phyloP scores from a whole-genome alignment of 148 eudicot species.

The Hydrangea macrophylla region DNA sequence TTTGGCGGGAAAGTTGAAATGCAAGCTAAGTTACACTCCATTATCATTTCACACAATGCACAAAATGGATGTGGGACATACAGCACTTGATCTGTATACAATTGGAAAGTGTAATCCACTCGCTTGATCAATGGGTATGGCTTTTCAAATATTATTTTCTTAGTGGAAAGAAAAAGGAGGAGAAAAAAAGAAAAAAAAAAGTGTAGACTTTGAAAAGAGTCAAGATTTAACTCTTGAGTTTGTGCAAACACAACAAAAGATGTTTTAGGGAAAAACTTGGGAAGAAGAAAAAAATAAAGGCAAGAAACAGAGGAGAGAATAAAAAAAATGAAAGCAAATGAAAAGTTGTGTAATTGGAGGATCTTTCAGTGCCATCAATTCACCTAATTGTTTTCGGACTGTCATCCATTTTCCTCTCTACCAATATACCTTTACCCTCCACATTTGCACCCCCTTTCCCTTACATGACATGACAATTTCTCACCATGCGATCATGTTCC shows the following conservation, averaged over 20 bases:
- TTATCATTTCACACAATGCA: too few species aligned
- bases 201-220: constrained; percentile 19
- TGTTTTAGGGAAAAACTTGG: constrained; percentile 1
- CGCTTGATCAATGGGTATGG: background rate
- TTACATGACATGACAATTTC: constrained; percentile 24
- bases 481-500: constrained; percentile 17
- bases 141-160: background rate
- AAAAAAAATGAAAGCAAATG: constrained; percentile 7
- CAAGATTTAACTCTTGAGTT: constrained; percentile 22
- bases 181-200: background rate
- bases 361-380: constrained; percentile 31
- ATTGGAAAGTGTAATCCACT: background rate
- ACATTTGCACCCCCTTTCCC: constrained; percentile 31
- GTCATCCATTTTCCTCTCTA: constrained; percentile 26
- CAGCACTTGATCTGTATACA: background rate
- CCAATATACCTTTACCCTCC: constrained; percentile 18
- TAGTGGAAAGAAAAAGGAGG: constrained; percentile 1
- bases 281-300: constrained; percentile 9
- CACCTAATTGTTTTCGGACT: constrained; percentile 19
- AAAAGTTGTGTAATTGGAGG: constrained; percentile 18
- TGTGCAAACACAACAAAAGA: constrained; percentile 6
- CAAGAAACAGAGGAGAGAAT: background rate
- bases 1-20: background rate
- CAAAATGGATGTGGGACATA: background rate
- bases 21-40: background rate